Evolutionary conservation across 2,329 filamentous ascomycete species (phyloP).

Genomic region (Arthrobotrys megalospora): DNA sequence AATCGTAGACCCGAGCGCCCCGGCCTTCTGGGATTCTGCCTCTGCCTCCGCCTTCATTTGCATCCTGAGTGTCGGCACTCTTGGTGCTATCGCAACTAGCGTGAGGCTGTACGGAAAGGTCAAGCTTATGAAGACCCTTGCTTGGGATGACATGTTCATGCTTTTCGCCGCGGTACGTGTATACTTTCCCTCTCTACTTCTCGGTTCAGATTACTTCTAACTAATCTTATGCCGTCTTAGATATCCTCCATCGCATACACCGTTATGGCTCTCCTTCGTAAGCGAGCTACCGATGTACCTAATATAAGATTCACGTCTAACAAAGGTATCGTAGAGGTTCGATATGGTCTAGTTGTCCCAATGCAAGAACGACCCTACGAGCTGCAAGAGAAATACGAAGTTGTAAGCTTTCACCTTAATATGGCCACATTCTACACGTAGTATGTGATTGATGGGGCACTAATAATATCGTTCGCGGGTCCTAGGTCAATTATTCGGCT

Average conservation of each 20-base stretch:
- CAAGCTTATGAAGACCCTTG: constrained; percentile 11
- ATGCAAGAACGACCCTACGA: constrained; percentile 36
- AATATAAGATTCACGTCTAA: background rate
- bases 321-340: constrained; percentile 25
- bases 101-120: constrained; percentile 23
- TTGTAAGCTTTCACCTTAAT: background rate
- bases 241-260: constrained; percentile 28
- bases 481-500: constrained; percentile 33
- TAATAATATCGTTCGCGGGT: background rate
- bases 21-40: constrained; percentile 21
- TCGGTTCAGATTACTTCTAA: background rate
- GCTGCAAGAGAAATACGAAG: constrained; percentile 26
- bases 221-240: background rate
- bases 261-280: constrained; percentile 32
- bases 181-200: too few species aligned
- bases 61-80: constrained; percentile 16
- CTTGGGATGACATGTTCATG: constrained; percentile 46
- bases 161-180: constrained; percentile 27
- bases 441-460: too few species aligned
- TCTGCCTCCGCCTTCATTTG: constrained; percentile 29
- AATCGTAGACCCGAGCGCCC: constrained; percentile 15
- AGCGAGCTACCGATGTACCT: background rate
- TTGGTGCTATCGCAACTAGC: constrained; percentile 15
- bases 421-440: too few species aligned
- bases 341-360: constrained; percentile 41